These are phyloP conservation scores for Wickerhamiella alocasiicola DNA, from an alignment of 805 yeast species.

Conservation along the genomic window DNA sequence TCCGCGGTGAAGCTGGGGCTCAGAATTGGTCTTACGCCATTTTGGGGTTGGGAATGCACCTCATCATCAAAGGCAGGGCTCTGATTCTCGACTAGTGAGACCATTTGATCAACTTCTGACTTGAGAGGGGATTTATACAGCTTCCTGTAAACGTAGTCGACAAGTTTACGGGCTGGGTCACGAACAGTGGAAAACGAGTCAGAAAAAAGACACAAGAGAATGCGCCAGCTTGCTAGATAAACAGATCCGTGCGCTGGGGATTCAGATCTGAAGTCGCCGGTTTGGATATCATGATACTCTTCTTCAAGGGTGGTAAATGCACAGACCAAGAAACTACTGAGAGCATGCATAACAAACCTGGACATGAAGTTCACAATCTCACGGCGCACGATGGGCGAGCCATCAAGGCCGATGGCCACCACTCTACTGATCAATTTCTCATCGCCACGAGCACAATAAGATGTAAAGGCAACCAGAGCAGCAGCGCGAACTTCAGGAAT, in stretches of 20 bases:
- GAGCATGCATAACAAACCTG: constrained; percentile 54
- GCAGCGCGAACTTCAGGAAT: constrained; percentile 93
- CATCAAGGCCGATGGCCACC: constrained; percentile 64
- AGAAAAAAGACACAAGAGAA: constrained; percentile 61
- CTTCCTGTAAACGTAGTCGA: constrained; percentile 57
- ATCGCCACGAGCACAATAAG: constrained; percentile 30
- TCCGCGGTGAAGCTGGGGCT: not conserved
- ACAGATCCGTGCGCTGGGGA: constrained; percentile 81
- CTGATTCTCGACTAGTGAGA: constrained; percentile 6
- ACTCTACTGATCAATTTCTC: constrained; percentile 47
- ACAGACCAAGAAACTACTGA: constrained; percentile 66
- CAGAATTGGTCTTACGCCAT: not conserved
- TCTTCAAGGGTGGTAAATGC: constrained; percentile 78
- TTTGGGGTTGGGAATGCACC: not conserved
- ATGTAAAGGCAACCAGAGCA: constrained; percentile 56
- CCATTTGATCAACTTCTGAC: constrained; percentile 42
- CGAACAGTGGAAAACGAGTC: constrained; percentile 82
- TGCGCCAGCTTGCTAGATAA: constrained; percentile 78
- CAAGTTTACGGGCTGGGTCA: constrained; percentile 55
- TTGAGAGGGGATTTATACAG: constrained; percentile 55
- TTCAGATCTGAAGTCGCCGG: constrained; percentile 51
- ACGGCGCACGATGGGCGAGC: constrained; percentile 76
- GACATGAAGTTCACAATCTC: constrained; percentile 73
- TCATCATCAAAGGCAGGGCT: not conserved
- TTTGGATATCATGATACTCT: constrained; percentile 47